Percentiles rank a stretch among this genome's conserved stretches.
Evolutionary conservation across 371 early-diverging fungal genomes (phyloP).

Genomic region (Mortierella sp.): DNA sequence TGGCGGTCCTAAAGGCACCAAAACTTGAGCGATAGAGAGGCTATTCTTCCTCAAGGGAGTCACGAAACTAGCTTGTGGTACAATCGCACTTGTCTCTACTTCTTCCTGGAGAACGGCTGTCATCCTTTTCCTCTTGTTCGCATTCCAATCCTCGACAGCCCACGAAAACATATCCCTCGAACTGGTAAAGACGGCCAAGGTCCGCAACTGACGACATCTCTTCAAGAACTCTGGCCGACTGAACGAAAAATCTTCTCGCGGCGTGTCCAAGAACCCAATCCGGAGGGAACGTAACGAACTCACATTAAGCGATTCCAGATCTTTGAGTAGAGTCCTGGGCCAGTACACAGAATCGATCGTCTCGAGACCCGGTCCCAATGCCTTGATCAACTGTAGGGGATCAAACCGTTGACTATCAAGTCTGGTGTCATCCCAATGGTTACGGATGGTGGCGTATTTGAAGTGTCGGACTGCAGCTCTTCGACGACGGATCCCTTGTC

Average conservation of each 20-base stretch:
- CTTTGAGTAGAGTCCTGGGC: constrained; percentile 1
- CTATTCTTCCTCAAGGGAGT: no score
- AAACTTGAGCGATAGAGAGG: no score
- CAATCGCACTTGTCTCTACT: no score
- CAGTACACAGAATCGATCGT: constrained; percentile 30
- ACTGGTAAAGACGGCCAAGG: constrained; percentile 22
- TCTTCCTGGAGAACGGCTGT: no score
- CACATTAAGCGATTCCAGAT: constrained; percentile 30
- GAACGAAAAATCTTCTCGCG: constrained; percentile 13
- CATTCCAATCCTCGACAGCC: constrained; percentile 45
- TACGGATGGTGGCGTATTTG: constrained; percentile 19
- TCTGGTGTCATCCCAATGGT: constrained; percentile 15
- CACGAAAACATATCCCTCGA: constrained; percentile 33
- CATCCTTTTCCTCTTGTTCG: background rate
- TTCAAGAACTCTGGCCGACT: constrained; percentile 37
- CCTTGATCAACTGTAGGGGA: constrained; percentile 23
- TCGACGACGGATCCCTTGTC: constrained; percentile 1
- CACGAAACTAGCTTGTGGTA: no score
- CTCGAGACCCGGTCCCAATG: constrained; percentile 35
- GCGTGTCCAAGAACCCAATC: constrained; percentile 6
- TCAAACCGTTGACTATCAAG: constrained; percentile 14
- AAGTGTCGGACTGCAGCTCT: constrained; percentile 21
- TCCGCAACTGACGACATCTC: constrained; percentile 28
- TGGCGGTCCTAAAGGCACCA: background rate
- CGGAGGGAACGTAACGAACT: constrained; percentile 14